Evolutionary conservation across 148 eudicot species (phyloP), one percentile per base, ranked within the genome.

Genomic region (Vaccinium vitisidaea): DNA sequence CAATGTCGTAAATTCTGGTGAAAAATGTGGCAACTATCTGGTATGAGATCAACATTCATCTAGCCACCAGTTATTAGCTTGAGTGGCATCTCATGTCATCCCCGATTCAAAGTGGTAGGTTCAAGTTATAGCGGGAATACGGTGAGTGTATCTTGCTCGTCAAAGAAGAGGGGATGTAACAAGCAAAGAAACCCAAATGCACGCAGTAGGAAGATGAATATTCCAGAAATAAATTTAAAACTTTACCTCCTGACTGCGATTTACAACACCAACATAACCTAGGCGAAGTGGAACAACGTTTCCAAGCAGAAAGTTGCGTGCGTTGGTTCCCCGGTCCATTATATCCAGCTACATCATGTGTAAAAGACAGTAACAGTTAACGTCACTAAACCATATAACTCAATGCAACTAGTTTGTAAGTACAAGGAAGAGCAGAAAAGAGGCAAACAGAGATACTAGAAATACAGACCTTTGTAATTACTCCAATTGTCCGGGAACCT

Each of bases 241-340:
- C 25, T n/a, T 84, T 89, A 92, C 92, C 92, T 90, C 92, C 85
- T 92, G 94, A 84, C 92, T 82, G 19, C 94, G 91, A 89, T 92
- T 92, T 69, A 92, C 88, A 80, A 92, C 92, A 54, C 94, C 94
- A 70, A 92, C 78, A 67, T 92, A 92, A 82, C 94, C 94, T 73
- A 90, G 89, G 12, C 74, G 91, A 53, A 92, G 89, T 73, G 90
- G 94, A 59, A 92, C 84, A 1, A 87, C 90, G 84, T 90, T 92
- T 53, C 94, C 94, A 78, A 87, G 91, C 61, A 92, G 83, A 61
- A 92, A 90, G 46, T 88, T 86, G 69, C 92, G 80, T 53, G 94
- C 94, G 80, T 92, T 84, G 14, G 94, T 92, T 58, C 91, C 94
- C 80, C 86, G 89, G 80, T 90, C 92, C 94, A 92, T 90, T 16